Percentiles rank a stretch among this genome's conserved stretches.
Evolutionary conservation across 768 basidiomycete species (phyloP).

Genomic region (Calocera cornea): DNA sequence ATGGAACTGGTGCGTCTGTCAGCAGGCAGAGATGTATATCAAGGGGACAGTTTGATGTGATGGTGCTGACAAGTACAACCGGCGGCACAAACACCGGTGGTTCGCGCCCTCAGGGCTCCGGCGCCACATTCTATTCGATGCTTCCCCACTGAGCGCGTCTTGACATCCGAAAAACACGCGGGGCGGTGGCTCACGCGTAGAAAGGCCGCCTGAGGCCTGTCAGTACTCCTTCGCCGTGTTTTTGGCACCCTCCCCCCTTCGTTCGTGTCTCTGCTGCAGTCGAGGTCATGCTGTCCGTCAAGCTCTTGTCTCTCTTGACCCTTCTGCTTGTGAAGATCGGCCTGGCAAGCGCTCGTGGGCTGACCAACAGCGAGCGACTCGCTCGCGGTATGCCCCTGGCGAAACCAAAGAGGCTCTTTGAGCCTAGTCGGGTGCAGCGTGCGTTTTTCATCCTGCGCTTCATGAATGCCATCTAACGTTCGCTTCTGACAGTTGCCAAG

Average conservation of each 20-base stretch:
- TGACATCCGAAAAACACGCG: not conserved
- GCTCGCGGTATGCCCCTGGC: not conserved
- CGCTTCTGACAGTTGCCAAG: not conserved
- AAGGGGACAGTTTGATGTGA: too few species aligned
- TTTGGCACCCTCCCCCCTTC: too few species aligned
- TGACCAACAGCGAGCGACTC: not conserved
- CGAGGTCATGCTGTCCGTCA: not conserved
- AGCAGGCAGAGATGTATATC: too few species aligned
- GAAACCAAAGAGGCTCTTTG: not conserved
- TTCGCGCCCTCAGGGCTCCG: too few species aligned
- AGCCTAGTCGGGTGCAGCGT: not conserved
- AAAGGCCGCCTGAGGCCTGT: not conserved
- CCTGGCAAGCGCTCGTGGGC: not conserved
- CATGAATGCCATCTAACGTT: not conserved
- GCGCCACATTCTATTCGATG: too few species aligned
- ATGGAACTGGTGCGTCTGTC: too few species aligned
- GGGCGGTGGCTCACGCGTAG: too few species aligned
- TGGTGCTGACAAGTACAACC: too few species aligned
- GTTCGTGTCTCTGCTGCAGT: too few species aligned
- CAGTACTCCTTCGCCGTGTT: not conserved
- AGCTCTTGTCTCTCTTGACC: not conserved
- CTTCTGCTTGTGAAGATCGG: not conserved
- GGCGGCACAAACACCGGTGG: too few species aligned
- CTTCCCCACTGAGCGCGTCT: not conserved
- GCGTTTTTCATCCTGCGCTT: not conserved